phyloP scores from a whole-genome alignment of 2,329 filamentous ascomycete genomes.

The Colletotrichum liriopes region DNA sequence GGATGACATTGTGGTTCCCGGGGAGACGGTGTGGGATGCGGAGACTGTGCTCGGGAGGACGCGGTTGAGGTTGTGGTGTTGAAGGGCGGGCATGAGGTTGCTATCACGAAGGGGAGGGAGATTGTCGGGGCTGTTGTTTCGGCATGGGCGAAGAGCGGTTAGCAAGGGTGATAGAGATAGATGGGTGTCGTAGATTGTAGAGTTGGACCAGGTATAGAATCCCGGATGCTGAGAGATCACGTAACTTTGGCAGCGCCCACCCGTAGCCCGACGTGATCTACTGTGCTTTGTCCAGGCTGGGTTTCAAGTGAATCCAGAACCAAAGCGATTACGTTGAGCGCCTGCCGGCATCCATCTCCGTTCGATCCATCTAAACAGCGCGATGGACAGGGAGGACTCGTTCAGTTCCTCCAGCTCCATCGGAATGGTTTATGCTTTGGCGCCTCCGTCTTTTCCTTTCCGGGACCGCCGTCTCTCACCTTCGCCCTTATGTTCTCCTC shows the following conservation, averaged over 20 bases:
- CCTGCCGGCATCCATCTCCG: no score
- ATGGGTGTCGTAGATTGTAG: neutral
- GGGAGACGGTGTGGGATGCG: constrained; percentile 76
- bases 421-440: no score
- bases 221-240: neutral
- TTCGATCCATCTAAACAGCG: no score
- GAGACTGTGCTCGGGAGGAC: constrained; percentile 70
- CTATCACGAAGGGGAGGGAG: constrained; percentile 72
- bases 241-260: neutral
- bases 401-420: no score
- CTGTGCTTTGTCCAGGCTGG: no score
- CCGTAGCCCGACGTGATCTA: neutral
- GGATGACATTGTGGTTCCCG: constrained; percentile 77
- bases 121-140: constrained; percentile 63
- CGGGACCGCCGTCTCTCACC: no score
- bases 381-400: no score
- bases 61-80: constrained; percentile 70
- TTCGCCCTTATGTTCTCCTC: no score
- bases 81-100: constrained; percentile 79
- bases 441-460: neutral
- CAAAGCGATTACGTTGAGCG: no score
- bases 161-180: neutral
- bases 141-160: constrained; percentile 49
- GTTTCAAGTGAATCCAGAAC: no score
- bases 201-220: neutral